Evolutionary conservation across 306 rosid genomes (phyloP), one percentile per base, ranked within the genome.

Genomic region (Nissolia schottii): DNA sequence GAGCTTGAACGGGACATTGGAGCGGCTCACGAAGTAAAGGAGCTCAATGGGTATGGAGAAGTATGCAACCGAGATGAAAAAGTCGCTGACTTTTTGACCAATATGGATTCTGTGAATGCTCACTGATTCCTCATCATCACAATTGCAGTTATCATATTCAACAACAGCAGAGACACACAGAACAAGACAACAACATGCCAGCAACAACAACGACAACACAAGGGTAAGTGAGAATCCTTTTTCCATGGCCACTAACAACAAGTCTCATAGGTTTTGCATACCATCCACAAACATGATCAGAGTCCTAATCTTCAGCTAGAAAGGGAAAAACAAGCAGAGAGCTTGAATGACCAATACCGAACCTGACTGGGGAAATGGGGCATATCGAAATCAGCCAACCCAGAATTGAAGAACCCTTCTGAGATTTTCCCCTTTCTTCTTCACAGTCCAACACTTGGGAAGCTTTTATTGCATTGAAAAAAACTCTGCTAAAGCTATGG

Each of bases 1-100:
- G 90, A 96, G 81, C 77, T 93, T 93, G 87, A 93, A 93, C 16
- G 98, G 98, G 16, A 93, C 84, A 37, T 93, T 90, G 14, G 98
- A 89, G 80, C 92, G 86, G 69, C 90, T 90, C 41, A 93, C 88
- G 74, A 90, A 93, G 83, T 88, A 93, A 50, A 93, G 93, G 4
- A 93, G 87, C 64, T 93, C 96, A 67, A 93, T 79, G 45, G 98
- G 98, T 67, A 93, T 90, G 29, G 97, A 90, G 31, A 93, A 93
- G 62, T 93, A 90, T 7, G 97, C 98, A 55, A 93, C 81, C 0
- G 96, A 97, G 50, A 93, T 90, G 29, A 93, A 79, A 85, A 90
- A 88, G 64, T 90, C 98, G 59, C 93, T 79, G 35, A 90, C 97
- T 70, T 90, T 80, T 73, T 90, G 96, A 64, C 89, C 81, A 75